Evolutionary conservation across 2,329 filamentous ascomycete species (phyloP).

Genomic region (Exophiala sideris): DNA sequence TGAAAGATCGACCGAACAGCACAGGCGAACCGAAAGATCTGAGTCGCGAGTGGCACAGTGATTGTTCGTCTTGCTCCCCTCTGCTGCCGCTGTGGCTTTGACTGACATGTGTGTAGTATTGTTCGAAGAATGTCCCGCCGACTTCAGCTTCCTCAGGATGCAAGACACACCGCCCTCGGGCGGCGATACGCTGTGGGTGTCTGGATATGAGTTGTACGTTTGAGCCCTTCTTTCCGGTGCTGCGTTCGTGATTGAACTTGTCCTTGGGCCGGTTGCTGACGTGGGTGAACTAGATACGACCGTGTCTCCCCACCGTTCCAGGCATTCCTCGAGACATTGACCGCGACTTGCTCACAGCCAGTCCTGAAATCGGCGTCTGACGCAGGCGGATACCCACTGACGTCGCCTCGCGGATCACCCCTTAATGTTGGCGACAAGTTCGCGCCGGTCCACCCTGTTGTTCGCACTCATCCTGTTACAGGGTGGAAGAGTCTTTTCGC

Average conservation of each 20-base stretch:
- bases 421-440: conserved; percentile 54
- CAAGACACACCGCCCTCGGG: conserved; percentile 40
- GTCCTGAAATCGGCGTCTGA: conserved; percentile 50
- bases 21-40: conserved; percentile 16
- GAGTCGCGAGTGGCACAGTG: conserved; percentile 21
- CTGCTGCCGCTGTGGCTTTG: too few relatives aligned
- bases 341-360: conserved; percentile 53
- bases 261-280: neutral
- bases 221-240: neutral
- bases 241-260: too few relatives aligned
- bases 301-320: conserved; percentile 53
- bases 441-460: conserved; percentile 53
- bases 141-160: conserved; percentile 22
- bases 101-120: conserved; percentile 7
- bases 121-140: conserved; percentile 22
- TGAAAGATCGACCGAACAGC: conserved; percentile 28
- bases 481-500: conserved; percentile 59
- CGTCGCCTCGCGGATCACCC: conserved; percentile 50
- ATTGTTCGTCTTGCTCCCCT: too few relatives aligned
- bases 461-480: conserved; percentile 62
- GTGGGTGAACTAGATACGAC: conserved; percentile 52
- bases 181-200: conserved; percentile 63
- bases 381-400: conserved; percentile 28
- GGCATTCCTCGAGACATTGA: conserved; percentile 57
- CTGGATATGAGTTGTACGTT: conserved; percentile 65